Conservation (phyloP, 306 rosid species). For the Dryas alaskensis region DNA sequence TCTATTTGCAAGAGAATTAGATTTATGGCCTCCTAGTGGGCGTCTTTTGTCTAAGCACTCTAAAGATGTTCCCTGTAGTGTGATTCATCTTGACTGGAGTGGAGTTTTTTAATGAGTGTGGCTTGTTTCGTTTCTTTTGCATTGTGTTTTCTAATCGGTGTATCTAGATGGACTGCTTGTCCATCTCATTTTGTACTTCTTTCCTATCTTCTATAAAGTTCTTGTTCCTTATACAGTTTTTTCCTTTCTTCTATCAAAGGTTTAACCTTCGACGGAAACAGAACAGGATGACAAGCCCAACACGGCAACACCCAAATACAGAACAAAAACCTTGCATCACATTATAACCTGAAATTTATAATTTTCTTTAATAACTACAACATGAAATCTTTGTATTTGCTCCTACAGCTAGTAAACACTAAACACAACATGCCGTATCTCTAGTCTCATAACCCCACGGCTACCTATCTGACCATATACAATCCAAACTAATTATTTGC, state of each 20-base stretch:
- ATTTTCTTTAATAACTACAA: background rate
- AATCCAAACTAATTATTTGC: background rate
- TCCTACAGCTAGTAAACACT: background rate
- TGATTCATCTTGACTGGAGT: background rate
- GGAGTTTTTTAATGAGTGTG: background rate
- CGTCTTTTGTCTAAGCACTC: background rate
- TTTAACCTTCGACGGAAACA: background rate
- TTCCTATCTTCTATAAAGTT: no score
- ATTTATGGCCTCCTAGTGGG: background rate
- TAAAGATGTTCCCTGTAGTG: background rate
- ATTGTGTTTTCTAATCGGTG: background rate
- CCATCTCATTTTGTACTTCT: background rate
- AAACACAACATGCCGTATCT: background rate
- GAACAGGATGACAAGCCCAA: background rate
- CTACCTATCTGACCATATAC: background rate
- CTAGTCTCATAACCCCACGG: background rate
- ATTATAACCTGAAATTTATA: background rate
- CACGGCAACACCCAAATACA: background rate
- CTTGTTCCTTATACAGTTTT: no score
- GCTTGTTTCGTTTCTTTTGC: background rate
- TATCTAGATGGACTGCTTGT: background rate
- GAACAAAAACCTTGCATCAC: background rate
- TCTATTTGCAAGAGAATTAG: background rate
- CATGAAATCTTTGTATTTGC: background rate
- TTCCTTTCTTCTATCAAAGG: no score